Conservation (phyloP, 805 yeast genomes). For the Cyberlindnera xylosilytica region DNA sequence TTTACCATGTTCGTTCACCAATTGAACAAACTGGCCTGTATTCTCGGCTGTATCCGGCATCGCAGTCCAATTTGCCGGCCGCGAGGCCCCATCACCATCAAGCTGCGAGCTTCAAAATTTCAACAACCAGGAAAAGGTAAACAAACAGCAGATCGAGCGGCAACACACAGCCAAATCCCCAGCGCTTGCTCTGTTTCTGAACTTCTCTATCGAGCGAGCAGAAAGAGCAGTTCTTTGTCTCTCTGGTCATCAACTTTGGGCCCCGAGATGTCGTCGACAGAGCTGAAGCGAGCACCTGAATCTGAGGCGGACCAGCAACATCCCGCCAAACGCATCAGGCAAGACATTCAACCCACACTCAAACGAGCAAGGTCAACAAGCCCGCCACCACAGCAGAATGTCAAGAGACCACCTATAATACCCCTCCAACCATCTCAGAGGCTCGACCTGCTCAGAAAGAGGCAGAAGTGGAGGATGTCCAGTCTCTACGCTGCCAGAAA, state of each 20-base stretch:
- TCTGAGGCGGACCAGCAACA: slow-evolving; percentile 1
- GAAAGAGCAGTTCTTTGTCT: too few species aligned
- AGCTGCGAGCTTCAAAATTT: slow-evolving; percentile 5
- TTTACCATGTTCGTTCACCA: too few species aligned
- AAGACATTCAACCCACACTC: not conserved
- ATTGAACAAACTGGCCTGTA: too few species aligned
- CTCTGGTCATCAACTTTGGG: too few species aligned
- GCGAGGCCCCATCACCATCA: too few species aligned
- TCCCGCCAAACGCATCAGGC: slow-evolving; percentile 2
- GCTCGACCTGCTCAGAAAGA: slow-evolving; percentile 25
- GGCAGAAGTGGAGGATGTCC: slow-evolving; percentile 28
- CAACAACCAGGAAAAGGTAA: slow-evolving; percentile 2
- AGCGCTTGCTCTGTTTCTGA: too few species aligned
- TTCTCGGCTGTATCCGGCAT: too few species aligned
- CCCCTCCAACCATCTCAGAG: slow-evolving; percentile 26
- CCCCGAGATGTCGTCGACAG: slow-evolving; percentile 1
- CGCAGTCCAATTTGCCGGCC: too few species aligned
- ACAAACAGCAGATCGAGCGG: not conserved
- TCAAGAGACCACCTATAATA: slow-evolving; percentile 32
- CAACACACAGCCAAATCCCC: not conserved
- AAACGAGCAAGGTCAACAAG: slow-evolving; percentile 8
- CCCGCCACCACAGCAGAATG: slow-evolving; percentile 1
- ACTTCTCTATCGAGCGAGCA: too few species aligned
- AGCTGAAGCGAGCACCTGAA: slow-evolving; percentile 4
- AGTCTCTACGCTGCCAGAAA: slow-evolving; percentile 21